Conservation (phyloP, 1,284 basidiomycete species). For the Neonothopanus nambi region DNA sequence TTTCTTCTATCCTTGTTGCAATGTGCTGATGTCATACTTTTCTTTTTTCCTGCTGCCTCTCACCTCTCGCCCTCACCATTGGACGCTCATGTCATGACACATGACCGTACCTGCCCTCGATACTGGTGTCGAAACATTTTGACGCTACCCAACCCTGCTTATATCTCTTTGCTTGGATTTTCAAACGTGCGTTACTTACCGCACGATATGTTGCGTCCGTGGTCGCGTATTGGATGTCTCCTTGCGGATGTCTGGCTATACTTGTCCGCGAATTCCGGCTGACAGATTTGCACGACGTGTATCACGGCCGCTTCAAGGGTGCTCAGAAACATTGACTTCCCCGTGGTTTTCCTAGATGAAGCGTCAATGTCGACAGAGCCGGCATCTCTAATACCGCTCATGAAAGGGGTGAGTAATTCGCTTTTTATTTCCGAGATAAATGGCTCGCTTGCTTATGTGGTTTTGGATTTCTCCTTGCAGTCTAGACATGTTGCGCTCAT, state of each 20-base stretch:
- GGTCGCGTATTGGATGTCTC: neutral
- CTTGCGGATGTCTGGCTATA: conserved; percentile 7
- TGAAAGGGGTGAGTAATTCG: conserved; percentile 74
- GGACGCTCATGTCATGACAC: no score
- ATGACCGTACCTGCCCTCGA: no score
- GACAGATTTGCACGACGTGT: conserved; percentile 82
- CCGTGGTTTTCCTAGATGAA: conserved; percentile 92
- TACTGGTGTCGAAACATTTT: no score
- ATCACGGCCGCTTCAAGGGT: conserved; percentile 65
- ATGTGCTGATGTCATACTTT: no score
- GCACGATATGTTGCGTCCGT: neutral
- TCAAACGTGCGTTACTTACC: neutral
- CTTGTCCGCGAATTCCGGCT: conserved; percentile 3
- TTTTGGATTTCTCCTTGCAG: conserved; percentile 35
- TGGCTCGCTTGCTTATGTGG: conserved; percentile 16
- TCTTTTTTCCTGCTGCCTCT: no score
- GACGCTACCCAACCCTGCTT: conserved; percentile 7
- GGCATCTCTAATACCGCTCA: conserved; percentile 80
- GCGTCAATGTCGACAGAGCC: conserved; percentile 96
- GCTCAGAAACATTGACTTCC: conserved; percentile 79
- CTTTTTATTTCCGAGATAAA: conserved; percentile 4
- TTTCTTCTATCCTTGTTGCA: no score
- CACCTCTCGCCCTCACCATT: no score
- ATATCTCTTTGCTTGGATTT: neutral
- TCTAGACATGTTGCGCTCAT: conserved; percentile 86